A percentile compares a stretch with the other conserved stretches of the same genome.
Conservation (phyloP, 768 basidiomycete species). For the Tricholoma flavovirens region DNA sequence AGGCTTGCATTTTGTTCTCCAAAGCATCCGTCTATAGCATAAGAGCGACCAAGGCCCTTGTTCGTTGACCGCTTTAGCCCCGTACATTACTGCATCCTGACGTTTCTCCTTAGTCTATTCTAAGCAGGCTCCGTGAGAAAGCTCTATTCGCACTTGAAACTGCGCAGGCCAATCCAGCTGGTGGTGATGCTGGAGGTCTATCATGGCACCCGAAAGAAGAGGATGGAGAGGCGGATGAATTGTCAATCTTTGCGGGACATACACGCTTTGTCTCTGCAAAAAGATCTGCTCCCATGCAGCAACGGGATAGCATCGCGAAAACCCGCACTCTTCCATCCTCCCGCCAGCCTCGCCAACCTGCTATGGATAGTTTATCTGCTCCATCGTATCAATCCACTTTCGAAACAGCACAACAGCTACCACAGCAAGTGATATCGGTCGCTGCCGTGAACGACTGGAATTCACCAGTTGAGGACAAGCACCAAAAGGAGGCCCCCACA, state of each 20-base stretch:
- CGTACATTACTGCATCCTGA: background rate
- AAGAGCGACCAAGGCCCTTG: constrained; percentile 60
- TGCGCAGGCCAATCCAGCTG: constrained; percentile 32
- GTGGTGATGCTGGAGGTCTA: constrained; percentile 31
- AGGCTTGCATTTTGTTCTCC: constrained; percentile 57
- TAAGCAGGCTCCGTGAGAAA: constrained; percentile 58
- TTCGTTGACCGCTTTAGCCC: constrained; percentile 24
- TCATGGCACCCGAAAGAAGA: constrained; percentile 51
- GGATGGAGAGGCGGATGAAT: constrained; percentile 51
- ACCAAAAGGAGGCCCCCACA: background rate
- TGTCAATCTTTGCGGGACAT: constrained; percentile 64
- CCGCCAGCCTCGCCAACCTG: background rate
- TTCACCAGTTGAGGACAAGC: background rate
- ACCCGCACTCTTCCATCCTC: constrained; percentile 8
- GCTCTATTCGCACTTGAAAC: constrained; percentile 50
- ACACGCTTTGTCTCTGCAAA: constrained; percentile 54
- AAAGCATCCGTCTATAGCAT: constrained; percentile 55
- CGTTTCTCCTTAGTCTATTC: constrained; percentile 41
- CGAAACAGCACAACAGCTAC: background rate
- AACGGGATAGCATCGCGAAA: constrained; percentile 10
- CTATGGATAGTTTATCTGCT: background rate
- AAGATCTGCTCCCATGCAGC: constrained; percentile 13
- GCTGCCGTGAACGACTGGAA: background rate
- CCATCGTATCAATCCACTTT: background rate
- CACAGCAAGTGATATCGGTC: background rate